Evolutionary conservation across 192 early-diverging fungal species (phyloP).

Genomic region (Coemansia sp.): DNA sequence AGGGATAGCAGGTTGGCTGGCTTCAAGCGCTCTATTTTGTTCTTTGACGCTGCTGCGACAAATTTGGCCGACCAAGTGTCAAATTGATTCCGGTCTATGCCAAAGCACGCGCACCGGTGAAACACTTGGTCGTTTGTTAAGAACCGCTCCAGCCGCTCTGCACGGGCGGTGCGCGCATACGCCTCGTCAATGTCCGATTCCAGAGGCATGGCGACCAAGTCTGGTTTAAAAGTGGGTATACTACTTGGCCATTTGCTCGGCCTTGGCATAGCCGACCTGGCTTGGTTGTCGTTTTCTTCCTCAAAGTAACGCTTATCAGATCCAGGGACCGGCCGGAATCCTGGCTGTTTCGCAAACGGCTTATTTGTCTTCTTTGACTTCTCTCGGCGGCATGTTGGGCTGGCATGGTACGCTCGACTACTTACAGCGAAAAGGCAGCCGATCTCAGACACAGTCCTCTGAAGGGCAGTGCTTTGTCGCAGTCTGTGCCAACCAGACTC

Average conservation of each 20-base stretch:
- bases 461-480: background rate
- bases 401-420: conserved; percentile 4
- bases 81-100: conserved; percentile 31
- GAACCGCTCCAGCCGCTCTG: conserved; percentile 24
- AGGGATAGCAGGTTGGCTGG: conserved; percentile 24
- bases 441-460: background rate
- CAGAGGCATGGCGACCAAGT: conserved; percentile 13
- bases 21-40: conserved; percentile 28
- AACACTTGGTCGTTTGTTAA: background rate
- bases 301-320: background rate
- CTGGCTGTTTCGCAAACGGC: background rate
- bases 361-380: background rate
- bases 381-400: background rate
- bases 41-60: conserved; percentile 11
- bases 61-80: conserved; percentile 36
- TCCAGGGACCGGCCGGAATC: background rate
- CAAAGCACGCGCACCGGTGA: conserved; percentile 46
- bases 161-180: conserved; percentile 24
- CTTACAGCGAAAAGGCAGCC: background rate
- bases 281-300: background rate
- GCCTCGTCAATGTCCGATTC: conserved; percentile 37
- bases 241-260: background rate
- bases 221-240: background rate
- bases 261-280: background rate
- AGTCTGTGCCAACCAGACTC: background rate